Evolutionary conservation across 2,329 filamentous ascomycete species (phyloP).

Genomic region (Dothideomycetes sp.): DNA sequence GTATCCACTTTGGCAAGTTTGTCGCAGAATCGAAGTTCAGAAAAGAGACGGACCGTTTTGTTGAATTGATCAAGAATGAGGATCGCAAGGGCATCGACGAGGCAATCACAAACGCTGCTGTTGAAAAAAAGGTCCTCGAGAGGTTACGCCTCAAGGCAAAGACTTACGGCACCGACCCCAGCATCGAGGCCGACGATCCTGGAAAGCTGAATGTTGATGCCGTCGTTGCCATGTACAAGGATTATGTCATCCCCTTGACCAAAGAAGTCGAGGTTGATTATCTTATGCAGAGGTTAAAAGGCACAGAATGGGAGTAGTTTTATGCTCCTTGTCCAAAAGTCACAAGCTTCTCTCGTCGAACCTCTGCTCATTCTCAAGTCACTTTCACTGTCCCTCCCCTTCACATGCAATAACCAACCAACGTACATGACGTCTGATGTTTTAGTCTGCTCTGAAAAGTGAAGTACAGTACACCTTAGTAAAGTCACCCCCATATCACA

Average conservation of each 20-base stretch:
- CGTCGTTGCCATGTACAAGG: conserved; percentile 75
- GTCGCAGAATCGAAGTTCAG: conserved; percentile 94
- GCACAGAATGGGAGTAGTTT: conserved; percentile 39
- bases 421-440: too few relatives aligned
- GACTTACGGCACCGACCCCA: conserved; percentile 89
- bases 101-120: conserved; percentile 80
- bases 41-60: conserved; percentile 72
- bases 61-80: conserved; percentile 66
- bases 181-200: conserved; percentile 45
- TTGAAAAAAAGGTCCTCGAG: conserved; percentile 87
- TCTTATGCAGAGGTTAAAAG: conserved; percentile 79
- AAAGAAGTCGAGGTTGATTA: conserved; percentile 98
- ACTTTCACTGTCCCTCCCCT: too few relatives aligned
- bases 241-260: conserved; percentile 88
- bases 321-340: too few relatives aligned
- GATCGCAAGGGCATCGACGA: conserved; percentile 76
- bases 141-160: conserved; percentile 77
- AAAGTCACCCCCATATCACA: too few relatives aligned
- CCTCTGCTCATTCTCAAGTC: too few relatives aligned
- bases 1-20: conserved; percentile 98
- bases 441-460: too few relatives aligned
- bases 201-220: conserved; percentile 88
- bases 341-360: too few relatives aligned
- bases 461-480: too few relatives aligned
- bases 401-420: too few relatives aligned